Evolutionary conservation across 2,329 filamentous ascomycete genomes (phyloP).

Genomic region (Pseudogymnoascus sp.): DNA sequence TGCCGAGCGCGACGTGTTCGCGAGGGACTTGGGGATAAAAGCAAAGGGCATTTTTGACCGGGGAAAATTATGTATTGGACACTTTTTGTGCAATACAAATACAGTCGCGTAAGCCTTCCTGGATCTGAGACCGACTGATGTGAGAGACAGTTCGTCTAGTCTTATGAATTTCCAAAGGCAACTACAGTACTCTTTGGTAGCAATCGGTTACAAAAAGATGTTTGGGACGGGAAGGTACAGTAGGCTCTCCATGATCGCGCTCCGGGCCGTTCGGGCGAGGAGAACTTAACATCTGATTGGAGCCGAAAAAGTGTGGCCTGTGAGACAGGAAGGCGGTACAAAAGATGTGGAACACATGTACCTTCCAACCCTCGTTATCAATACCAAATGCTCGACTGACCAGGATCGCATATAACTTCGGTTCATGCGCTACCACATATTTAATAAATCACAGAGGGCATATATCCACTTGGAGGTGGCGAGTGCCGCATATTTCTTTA

Average conservation of each 20-base stretch:
- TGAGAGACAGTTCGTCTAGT: not conserved
- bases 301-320: not conserved
- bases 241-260: not conserved
- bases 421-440: not conserved
- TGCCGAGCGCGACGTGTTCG: not conserved
- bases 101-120: not conserved
- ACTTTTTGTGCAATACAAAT: not conserved
- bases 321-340: not conserved
- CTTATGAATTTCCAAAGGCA: not conserved
- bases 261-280: not conserved
- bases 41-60: not conserved
- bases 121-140: not conserved
- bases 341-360: not conserved
- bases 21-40: not conserved
- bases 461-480: not conserved
- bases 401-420: not conserved
- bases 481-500: not conserved
- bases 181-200: not conserved
- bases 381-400: not conserved
- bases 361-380: not conserved
- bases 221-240: not conserved
- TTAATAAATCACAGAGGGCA: not conserved
- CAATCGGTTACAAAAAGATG: not conserved
- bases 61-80: not conserved
- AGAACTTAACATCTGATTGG: not conserved